phyloP scores from a whole-genome alignment of 495 filamentous ascomycete genomes.

The Neurospora sp. region DNA sequence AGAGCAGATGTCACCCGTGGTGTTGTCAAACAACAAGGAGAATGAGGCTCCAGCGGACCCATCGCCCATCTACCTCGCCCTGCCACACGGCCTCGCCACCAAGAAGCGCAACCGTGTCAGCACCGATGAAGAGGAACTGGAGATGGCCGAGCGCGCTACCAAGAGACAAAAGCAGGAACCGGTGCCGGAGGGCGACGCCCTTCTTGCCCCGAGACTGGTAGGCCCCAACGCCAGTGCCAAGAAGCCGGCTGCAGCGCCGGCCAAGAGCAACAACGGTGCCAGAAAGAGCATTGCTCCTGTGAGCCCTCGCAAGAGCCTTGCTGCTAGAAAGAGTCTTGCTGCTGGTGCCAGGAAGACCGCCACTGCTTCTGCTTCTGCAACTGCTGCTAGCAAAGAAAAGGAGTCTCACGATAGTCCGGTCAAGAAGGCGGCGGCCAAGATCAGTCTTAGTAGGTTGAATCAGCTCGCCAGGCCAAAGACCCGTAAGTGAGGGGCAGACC shows the following conservation, averaged over 20 bases:
- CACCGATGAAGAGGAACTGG: slow-evolving; percentile 38
- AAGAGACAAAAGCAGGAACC: slow-evolving; percentile 40
- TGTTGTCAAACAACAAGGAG: slow-evolving; percentile 32
- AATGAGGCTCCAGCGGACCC: slow-evolving; percentile 26
- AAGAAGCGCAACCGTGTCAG: slow-evolving; percentile 57
- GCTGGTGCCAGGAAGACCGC: not conserved
- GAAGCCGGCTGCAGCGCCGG: not conserved
- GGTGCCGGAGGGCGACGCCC: slow-evolving; percentile 36
- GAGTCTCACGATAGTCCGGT: slow-evolving; percentile 19
- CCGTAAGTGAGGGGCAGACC: slow-evolving; percentile 23
- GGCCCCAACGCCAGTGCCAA: not conserved
- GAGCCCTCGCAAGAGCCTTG: slow-evolving; percentile 7
- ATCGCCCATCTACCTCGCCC: slow-evolving; percentile 11
- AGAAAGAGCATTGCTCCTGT: slow-evolving; percentile 16
- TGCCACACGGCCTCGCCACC: slow-evolving; percentile 61
- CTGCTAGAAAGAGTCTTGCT: slow-evolving; percentile 1
- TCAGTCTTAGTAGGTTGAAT: slow-evolving; percentile 41
- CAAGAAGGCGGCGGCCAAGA: slow-evolving; percentile 34
- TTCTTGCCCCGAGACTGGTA: slow-evolving; percentile 30
- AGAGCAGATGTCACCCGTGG: not conserved
- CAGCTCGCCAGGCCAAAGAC: slow-evolving; percentile 44
- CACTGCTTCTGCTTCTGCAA: not conserved
- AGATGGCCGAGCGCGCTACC: slow-evolving; percentile 29
- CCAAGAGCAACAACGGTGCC: slow-evolving; percentile 4
- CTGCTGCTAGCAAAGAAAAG: not conserved